Evolutionary conservation across 352 stramenopile genomes (phyloP), one percentile per base, ranked within the genome.

Genomic region (Globisporangium iwayamae): DNA sequence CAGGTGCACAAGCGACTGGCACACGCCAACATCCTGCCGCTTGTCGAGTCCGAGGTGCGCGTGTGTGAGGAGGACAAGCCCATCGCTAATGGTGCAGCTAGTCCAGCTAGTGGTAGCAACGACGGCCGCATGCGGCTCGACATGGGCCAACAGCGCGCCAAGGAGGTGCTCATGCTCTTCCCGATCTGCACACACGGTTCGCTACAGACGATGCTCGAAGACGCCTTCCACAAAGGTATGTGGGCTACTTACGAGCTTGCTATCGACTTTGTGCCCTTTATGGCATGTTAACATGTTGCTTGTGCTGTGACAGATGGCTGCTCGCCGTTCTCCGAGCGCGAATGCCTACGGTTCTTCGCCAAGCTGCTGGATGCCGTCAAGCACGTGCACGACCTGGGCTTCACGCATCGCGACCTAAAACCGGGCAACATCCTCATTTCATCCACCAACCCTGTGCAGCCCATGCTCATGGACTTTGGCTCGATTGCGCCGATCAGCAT

Each of bases 381-480:
- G 9, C 75, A 77, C n/a, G 68, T 93, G 43, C 83, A 93, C 39
- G 68, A 60, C 3, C 39, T 83, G 1, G 74, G 81, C 28, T 86
- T 80, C 41, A 79, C 78, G 10, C 87, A 96, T 60, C 79, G 85
- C 61, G 87, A 96, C 58, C 41, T 96, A 50, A 93, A 93, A 67
- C 86, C 86, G 14, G 73, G 73, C 53, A 95, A 93, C 60, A 36
- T 95, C 13, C 66, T 95, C 36, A 63, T 96, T 16, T 76, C 64
- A 2, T 73, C 69, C 0, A 50, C 52, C 8, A 69, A 85, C 11
- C 73, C 63, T 4, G 58, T 76, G 11, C 73, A 80, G 54, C 78
- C 83, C 14, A 62, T 94, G 39, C 59, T 96, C 20, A 89, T 89
- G 69, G 87, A 94, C 61, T 92, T 96, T 62, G 84, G 86, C 28